Conservation (phyloP, 306 rosid species). For the Ceratonia siliqua region DNA sequence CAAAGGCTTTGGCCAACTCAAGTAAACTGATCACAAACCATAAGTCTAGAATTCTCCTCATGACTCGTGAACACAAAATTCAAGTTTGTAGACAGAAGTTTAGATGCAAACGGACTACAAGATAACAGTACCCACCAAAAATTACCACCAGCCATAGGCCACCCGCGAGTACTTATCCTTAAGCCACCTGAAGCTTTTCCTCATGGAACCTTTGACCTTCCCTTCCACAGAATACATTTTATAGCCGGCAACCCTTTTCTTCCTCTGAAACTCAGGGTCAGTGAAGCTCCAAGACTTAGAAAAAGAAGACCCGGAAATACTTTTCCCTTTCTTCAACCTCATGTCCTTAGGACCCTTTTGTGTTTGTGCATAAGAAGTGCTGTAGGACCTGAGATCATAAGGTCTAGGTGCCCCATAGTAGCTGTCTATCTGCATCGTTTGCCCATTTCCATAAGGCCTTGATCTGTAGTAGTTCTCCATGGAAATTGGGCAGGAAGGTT, state of each 20-base stretch:
- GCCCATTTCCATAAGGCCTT: slow-evolving; percentile 39
- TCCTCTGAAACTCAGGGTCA: slow-evolving; percentile 81
- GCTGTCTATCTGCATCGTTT: slow-evolving; percentile 51
- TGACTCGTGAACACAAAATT: slow-evolving; percentile 1
- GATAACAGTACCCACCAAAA: neutral
- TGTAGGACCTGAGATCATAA: slow-evolving; percentile 49
- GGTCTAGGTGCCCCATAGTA: slow-evolving; percentile 49
- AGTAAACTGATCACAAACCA: slow-evolving; percentile 10
- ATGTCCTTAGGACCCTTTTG: slow-evolving; percentile 47
- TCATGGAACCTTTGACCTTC: slow-evolving; percentile 71
- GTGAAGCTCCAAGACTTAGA: slow-evolving; percentile 52
- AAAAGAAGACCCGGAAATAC: slow-evolving; percentile 34
- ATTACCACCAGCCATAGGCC: slow-evolving; percentile 63
- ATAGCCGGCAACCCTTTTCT: slow-evolving; percentile 75
- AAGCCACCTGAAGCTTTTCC: slow-evolving; percentile 79
- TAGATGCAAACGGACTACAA: neutral
- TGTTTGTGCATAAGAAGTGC: slow-evolving; percentile 51
- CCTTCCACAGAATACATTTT: slow-evolving; percentile 82
- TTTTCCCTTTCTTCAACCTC: slow-evolving; percentile 62
- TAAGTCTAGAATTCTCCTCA: slow-evolving; percentile 14
- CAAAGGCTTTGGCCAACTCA: neutral
- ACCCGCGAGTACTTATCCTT: slow-evolving; percentile 67
- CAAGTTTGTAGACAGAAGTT: neutral
- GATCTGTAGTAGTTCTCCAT: slow-evolving; percentile 63
- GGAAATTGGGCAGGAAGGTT: slow-evolving; percentile 15